Base-by-base conservation (phyloP, 179 eudicot species). In the Silene noctiflora region DNA sequence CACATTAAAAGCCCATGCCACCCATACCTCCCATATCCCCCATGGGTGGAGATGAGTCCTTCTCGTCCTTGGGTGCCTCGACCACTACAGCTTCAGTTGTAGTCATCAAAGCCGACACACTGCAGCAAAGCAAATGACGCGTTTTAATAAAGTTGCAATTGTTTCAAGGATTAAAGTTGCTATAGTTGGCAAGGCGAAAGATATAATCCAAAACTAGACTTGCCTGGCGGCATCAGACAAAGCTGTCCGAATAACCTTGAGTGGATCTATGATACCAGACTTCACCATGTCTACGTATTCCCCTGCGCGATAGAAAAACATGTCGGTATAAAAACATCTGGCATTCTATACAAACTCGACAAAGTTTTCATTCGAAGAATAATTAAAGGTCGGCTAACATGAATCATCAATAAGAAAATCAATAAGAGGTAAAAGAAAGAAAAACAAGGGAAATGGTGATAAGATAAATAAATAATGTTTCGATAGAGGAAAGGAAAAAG, bases 61-160 rank as follows among this genome's bases (percentile, higher is more conserved):
- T 89, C 81, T 87, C 90, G 1, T 88, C 91, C 56, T 86, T 87
- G 16, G 93, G 90, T 61, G 87, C 90, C 70, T 91, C 93, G 7
- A 88, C 90, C n/a, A 91, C 83, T 14, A 87, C 86, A 9, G 93
- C 93, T 79, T 91, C 96, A 0, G 96, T 91, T 8, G 96, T 91
- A 3, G 93, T 91, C 91, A 91, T 87, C 89, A 91, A 78, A 1
- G 96, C 83, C 13, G 93, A 85, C 24, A 91, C 96, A 67, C 93
- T 90, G 89, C 74, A 83, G 20, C 14, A 63, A 55, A 83, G 20
- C 14, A 63, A 55, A 3, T 39, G 59, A 13, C 73, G 35, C 44
- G 33, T 4, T 22, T 53, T 4, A 72, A 46, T 46, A 11, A 46
- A 46, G 53, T 46, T 11, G 53, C 53, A n/a, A n/a, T n/a, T n/a